These are phyloP conservation scores for Parastagonospora nodorum DNA, from an alignment of 2,329 filamentous ascomycete species.

Conservation along the genomic window DNA sequence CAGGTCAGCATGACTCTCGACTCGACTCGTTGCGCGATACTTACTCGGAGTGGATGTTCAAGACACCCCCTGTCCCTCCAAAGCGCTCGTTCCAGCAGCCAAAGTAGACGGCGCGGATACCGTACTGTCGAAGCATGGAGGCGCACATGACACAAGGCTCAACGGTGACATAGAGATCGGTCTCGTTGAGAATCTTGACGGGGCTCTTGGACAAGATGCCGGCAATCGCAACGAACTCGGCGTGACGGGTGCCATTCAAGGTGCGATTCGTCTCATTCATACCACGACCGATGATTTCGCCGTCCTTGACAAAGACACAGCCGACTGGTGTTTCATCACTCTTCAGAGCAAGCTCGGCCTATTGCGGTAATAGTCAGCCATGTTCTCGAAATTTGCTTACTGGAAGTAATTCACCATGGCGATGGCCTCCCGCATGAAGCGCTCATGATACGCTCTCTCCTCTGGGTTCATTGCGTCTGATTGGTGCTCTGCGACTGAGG, in stretches of 20 bases:
- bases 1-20: slow-evolving; percentile 18
- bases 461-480: slow-evolving; percentile 38
- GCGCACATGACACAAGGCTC: slow-evolving; percentile 99
- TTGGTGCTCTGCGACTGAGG: slow-evolving; percentile 27
- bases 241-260: slow-evolving; percentile 78
- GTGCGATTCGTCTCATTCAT: slow-evolving; percentile 87
- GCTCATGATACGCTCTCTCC: slow-evolving; percentile 56
- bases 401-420: slow-evolving; percentile 68
- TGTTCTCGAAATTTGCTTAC: neutral
- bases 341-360: slow-evolving; percentile 84
- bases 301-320: slow-evolving; percentile 85
- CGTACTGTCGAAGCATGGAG: slow-evolving; percentile 84
- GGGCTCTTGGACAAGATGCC: slow-evolving; percentile 68
- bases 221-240: slow-evolving; percentile 87
- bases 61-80: slow-evolving; percentile 91
- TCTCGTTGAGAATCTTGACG: slow-evolving; percentile 70
- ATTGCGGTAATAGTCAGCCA: slow-evolving; percentile 25
- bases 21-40: slow-evolving; percentile 22
- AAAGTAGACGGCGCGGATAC: slow-evolving; percentile 89
- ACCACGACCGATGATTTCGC: slow-evolving; percentile 79
- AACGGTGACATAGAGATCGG: slow-evolving; percentile 91
- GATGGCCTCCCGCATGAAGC: slow-evolving; percentile 84
- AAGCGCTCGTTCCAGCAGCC: slow-evolving; percentile 97
- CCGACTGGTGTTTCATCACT: slow-evolving; percentile 93
- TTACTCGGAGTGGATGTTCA: slow-evolving; percentile 78